Base-by-base conservation (phyloP, 108 stramenopile species). In the Nitzschia sp. region DNA sequence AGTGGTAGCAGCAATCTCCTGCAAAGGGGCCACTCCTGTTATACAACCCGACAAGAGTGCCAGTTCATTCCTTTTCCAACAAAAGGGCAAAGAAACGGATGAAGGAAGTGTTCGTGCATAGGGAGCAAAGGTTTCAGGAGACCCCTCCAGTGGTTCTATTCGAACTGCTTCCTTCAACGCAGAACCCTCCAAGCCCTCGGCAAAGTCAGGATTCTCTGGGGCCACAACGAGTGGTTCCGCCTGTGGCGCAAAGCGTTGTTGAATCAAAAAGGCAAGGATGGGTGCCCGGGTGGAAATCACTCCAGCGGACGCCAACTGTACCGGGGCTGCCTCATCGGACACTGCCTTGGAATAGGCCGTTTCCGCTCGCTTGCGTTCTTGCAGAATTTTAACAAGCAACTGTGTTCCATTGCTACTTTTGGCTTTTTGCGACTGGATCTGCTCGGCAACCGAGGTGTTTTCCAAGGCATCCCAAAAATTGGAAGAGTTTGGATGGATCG, bases 41-140 rank as follows among this genome's bases (percentile, higher is more conserved):
- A 91, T 84, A 64, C 92, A 91, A 34, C 82, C 80, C 7, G 89
- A 82, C 39, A 93, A 73, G 17, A 88, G 77, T 19, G 89, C 89
- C 10, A 93, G 70, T 57, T 93, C 92, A 46, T 89, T 89, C 22
- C 92, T 75, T 59, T 89, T 90, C 92, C 92, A 93, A 69, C 89
- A 93, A 58, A 93, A 76, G 26, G 92, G 92, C 15, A 85, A 58
- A 10, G 83, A 76, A 8, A 91, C 79, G n/a, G 88, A 78, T 0
- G 89, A 86, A n/a, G 92, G 92, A 22, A 93, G 69, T 21, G 86
- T 89, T 50, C 89, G 75, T 14, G 88, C 88, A 65, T 93, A 93
- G n/a, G 92, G 92, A 38, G 75, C 88, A 81, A 91, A 93, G 7
- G 88, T 83, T 54, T 55, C 64, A 3, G 88, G 86, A 15, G 75